Conservation (phyloP, 495 filamentous ascomycete genomes). For the Paragyromitra xinjiangensis region DNA sequence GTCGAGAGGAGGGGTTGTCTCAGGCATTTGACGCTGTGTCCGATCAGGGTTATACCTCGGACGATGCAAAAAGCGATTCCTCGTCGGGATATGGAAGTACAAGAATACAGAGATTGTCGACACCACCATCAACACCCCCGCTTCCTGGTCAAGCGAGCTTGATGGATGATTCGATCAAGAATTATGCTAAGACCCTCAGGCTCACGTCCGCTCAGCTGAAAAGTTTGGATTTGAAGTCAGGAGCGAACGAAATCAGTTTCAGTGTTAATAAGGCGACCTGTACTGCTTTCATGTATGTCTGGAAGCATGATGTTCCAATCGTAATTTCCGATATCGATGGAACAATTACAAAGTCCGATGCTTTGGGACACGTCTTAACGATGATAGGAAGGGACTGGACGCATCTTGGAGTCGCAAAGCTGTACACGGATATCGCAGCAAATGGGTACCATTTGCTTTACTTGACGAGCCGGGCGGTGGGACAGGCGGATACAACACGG, state of each 20-base stretch:
- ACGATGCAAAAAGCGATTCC: conserved; percentile 64
- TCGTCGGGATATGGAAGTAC: conserved; percentile 52
- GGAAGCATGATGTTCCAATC: conserved; percentile 86
- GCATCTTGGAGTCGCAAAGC: conserved; percentile 92
- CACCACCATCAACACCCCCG: conserved; percentile 80
- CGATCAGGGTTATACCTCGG: conserved; percentile 94
- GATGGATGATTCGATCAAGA: conserved; percentile 71
- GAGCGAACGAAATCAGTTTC: conserved; percentile 91
- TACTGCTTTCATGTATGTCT: conserved; percentile 88
- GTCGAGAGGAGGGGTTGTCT: conserved; percentile 65
- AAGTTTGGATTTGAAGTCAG: conserved; percentile 79
- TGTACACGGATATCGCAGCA: conserved; percentile 92
- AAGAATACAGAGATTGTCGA: conserved; percentile 58
- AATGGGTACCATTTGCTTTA: conserved; percentile 99
- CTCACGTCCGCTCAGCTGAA: conserved; percentile 96
- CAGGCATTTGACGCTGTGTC: conserved; percentile 68
- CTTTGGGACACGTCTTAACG: conserved; percentile 94
- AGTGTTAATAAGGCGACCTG: conserved; percentile 95
- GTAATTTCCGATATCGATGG: conserved; percentile 99
- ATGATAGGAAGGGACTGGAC: conserved; percentile 99
- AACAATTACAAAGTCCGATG: conserved; percentile 98
- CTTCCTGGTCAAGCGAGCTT: conserved; percentile 61
- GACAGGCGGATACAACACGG: conserved; percentile 89
- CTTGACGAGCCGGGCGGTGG: conserved; percentile 90
- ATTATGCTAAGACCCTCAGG: conserved; percentile 97